These are phyloP conservation scores for Syncephalis fuscata DNA, from an alignment of 371 early-diverging fungal species.

Conservation along the genomic window DNA sequence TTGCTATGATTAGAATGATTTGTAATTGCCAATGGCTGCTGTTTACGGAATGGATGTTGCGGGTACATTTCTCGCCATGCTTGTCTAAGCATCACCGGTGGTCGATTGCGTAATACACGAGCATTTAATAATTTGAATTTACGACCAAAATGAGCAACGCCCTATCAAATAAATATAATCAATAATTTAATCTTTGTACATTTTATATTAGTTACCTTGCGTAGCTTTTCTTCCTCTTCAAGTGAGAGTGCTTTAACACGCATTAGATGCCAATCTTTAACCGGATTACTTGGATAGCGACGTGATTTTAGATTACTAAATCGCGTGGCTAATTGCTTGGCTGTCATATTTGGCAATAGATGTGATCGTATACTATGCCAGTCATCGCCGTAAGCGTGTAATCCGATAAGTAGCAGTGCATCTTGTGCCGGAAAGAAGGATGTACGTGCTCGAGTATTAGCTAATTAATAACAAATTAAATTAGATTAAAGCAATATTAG, in stretches of 20 bases:
- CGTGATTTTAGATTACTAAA: constrained; percentile 19
- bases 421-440: constrained; percentile 14
- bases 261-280: constrained; percentile 16
- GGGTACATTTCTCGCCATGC: constrained; percentile 11
- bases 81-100: constrained; percentile 14
- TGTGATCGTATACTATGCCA: constrained; percentile 18
- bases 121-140: constrained; percentile 16
- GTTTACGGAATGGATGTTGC: background rate
- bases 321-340: constrained; percentile 19
- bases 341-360: constrained; percentile 20
- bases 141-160: constrained; percentile 16
- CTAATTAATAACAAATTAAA: background rate
- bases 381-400: constrained; percentile 23
- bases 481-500: background rate
- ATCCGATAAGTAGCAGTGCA: constrained; percentile 14
- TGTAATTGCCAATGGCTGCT: background rate
- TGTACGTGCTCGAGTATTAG: background rate
- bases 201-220: constrained; percentile 1
- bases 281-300: constrained; percentile 13
- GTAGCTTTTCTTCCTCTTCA: constrained; percentile 21
- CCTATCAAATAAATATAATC: constrained; percentile 4
- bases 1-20: background rate
- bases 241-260: constrained; percentile 19
- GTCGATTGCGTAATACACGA: constrained; percentile 15
- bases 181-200: too few relatives aligned